Conservation (phyloP, 768 basidiomycete genomes). For the Polyporus arcularius region DNA sequence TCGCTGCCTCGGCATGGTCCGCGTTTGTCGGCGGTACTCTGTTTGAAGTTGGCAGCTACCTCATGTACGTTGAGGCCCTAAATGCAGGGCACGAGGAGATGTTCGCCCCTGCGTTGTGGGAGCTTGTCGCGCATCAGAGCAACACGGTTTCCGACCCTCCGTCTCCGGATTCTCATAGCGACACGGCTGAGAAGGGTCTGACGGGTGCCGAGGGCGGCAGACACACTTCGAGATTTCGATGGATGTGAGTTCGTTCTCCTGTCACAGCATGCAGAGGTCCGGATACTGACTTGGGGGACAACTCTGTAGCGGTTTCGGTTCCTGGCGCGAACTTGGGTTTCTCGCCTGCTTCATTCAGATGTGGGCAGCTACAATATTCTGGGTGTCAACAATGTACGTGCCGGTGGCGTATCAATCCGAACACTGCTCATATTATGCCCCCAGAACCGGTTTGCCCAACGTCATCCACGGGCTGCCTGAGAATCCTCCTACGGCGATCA, state of each 20-base stretch:
- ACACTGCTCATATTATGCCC: background rate
- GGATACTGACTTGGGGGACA: background rate
- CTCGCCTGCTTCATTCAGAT: conserved; percentile 53
- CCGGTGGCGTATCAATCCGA: background rate
- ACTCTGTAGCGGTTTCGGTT: conserved; percentile 20
- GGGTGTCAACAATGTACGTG: conserved; percentile 42
- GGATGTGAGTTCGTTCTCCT: conserved; percentile 29
- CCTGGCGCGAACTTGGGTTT: conserved; percentile 47
- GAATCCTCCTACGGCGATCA: conserved; percentile 30
- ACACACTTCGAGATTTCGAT: conserved; percentile 12
- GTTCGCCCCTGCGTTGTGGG: conserved; percentile 38
- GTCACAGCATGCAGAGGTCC: conserved; percentile 7
- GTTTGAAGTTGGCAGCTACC: conserved; percentile 58
- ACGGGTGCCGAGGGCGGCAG: background rate
- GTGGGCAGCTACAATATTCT: conserved; percentile 60
- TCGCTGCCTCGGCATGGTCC: conserved; percentile 41
- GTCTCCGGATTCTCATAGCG: conserved; percentile 2
- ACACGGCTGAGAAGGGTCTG: conserved; percentile 4
- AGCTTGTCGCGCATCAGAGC: conserved; percentile 11
- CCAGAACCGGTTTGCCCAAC: conserved; percentile 43
- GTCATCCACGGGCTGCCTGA: conserved; percentile 36
- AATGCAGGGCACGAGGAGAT: conserved; percentile 44
- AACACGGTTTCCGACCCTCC: background rate
- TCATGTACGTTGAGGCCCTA: conserved; percentile 57
- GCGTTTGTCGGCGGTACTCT: conserved; percentile 60